Percentiles rank a stretch among this genome's conserved stretches.
These are phyloP conservation scores for Candida maesae DNA, from an alignment of 805 yeast genomes.

Conservation along the genomic window DNA sequence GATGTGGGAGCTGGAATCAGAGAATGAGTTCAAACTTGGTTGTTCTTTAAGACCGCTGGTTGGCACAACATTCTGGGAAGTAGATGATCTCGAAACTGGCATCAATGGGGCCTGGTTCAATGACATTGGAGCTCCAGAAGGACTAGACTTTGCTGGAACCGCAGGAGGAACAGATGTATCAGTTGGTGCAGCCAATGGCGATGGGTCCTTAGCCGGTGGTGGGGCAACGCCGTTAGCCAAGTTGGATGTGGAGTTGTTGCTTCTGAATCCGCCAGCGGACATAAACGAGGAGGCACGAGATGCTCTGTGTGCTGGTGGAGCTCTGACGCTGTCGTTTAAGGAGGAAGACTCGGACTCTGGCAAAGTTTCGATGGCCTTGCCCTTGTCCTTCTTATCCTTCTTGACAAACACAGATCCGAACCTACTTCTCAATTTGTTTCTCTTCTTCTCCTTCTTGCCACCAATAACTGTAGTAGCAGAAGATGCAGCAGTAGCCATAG, in stretches of 20 bases:
- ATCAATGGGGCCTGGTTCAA: conserved; percentile 34
- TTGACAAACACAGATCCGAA: conserved; percentile 76
- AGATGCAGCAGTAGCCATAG: conserved; percentile 12
- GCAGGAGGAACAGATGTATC: conserved; percentile 10
- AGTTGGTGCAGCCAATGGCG: conserved; percentile 7
- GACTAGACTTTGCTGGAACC: conserved; percentile 4
- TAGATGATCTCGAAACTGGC: conserved; percentile 29
- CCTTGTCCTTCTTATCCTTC: conserved; percentile 43
- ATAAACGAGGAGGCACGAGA: conserved; percentile 23
- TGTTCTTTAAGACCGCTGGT: conserved; percentile 1
- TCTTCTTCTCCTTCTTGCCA: conserved; percentile 28
- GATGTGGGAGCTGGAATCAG: conserved; percentile 15
- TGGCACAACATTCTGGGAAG: conserved; percentile 11
- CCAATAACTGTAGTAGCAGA: conserved; percentile 10
- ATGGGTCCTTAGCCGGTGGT: conserved; percentile 10
- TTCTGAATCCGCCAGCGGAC: conserved; percentile 8
- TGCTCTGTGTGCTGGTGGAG: conserved; percentile 13
- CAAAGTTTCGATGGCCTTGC: conserved; percentile 10
- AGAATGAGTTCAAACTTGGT: conserved; percentile 14
- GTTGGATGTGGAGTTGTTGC: conserved; percentile 11
- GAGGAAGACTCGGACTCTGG: conserved; percentile 29
- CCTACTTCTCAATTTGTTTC: conserved; percentile 52
- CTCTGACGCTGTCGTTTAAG: conserved; percentile 12
- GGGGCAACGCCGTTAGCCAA: conserved; percentile 3
- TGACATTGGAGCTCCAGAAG: conserved; percentile 22